Base-by-base conservation (phyloP, 345 rosid genomes). In the Pistacia vera region DNA sequence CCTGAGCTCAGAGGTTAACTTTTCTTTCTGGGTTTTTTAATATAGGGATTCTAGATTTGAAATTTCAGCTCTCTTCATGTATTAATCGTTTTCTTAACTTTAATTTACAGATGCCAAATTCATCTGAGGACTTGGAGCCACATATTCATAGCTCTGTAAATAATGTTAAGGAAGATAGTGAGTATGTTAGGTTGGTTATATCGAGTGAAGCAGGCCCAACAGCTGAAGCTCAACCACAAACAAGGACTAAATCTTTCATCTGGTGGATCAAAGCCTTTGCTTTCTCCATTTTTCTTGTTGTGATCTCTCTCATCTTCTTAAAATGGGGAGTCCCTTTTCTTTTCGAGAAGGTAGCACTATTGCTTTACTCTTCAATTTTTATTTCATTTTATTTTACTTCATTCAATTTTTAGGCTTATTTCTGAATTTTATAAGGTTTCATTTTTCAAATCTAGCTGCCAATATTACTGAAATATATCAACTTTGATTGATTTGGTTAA, bases 301-400 rank as follows among this genome's bases (percentile, higher is more conserved):
- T 87, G 48, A 51, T 81, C 57, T 22, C 75, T 28, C 88, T 93
- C 65, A 4, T 87, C 75, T 85, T 90, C 54, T 68, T 92, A 30
- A 90, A 92, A 78, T 96, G 98, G 99, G 99, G 93, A 65, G 80
- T 87, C 63, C 97, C 97, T 0, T 92, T 96, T 83, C 85, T 96
- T 25, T 90, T 89, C 18, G 71, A 85, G 84, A 90, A 92, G 94
- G 97, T 96, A 38, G 66, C 38, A 56, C 46, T 5, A 11, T 57
- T 68, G 12, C 28, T 22, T 54, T 41, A 0, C 38, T 10, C 48
- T 49, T 11, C 36, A 5, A 41, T 41, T 10, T 4, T 63, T 5
- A 38, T 16, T 25, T 25, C 25, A 25, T 25, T 25, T 25, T 25
- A 25, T 68, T 28, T 51, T 54, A 46, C 25, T 33, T 41, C 9